phyloP scores from a whole-genome alignment of 768 basidiomycete species.

The Rhizopogon vulgaris region DNA sequence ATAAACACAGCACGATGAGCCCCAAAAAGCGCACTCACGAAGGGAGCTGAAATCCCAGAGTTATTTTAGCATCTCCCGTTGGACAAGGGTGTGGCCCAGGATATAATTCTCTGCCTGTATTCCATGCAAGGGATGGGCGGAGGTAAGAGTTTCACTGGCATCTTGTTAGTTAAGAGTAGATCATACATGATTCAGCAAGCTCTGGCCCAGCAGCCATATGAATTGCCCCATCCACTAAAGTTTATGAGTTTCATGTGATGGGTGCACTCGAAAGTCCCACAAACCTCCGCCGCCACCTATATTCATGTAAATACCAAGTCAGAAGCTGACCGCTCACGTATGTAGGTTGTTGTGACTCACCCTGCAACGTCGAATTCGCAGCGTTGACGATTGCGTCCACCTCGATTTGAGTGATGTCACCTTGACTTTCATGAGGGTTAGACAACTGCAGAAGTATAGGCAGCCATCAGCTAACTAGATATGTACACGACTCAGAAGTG shows the following conservation, averaged over 20 bases:
- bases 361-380: constrained; percentile 66
- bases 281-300: constrained; percentile 74
- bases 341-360: constrained; percentile 29
- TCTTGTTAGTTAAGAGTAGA: neutral
- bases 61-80: constrained; percentile 76
- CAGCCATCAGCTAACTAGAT: constrained; percentile 46
- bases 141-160: neutral
- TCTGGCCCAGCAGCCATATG: constrained; percentile 67
- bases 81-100: constrained; percentile 34
- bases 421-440: constrained; percentile 42
- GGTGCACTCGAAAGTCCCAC: constrained; percentile 12
- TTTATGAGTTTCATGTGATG: neutral
- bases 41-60: constrained; percentile 68
- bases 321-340: neutral
- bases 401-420: constrained; percentile 69
- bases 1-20: neutral
- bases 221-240: constrained; percentile 75
- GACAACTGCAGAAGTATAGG: neutral
- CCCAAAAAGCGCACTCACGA: constrained; percentile 44
- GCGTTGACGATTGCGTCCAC: constrained; percentile 80
- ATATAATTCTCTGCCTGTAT: neutral
- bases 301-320: neutral
- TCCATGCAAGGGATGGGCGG: too few relatives aligned
- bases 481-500: constrained; percentile 53
- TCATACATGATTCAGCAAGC: constrained; percentile 30